Base-by-base conservation (phyloP, 2,329 filamentous ascomycete species). In the Pseudocercospora fijiensis region DNA sequence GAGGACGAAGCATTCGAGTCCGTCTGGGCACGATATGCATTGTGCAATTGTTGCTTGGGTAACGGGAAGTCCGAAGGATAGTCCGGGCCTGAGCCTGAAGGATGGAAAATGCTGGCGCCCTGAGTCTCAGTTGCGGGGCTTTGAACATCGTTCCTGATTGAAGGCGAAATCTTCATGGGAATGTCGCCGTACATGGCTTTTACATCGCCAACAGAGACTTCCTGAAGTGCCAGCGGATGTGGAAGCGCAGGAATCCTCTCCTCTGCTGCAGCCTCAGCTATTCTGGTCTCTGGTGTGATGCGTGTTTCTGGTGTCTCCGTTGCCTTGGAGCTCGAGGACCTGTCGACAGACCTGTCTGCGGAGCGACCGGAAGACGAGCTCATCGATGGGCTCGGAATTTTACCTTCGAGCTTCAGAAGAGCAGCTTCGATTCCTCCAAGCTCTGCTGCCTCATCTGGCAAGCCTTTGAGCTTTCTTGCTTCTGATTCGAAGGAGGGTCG, bases 401-500 rank as follows among this genome's bases (percentile, higher is more conserved):
- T 94, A 9, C 95, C 95, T 79, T 99, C 95, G 0, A 99, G 83
- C 73, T 98, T 99, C 70, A 93, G 79, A 57, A 99, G 77, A 0
- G 95, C 91, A n/a, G 93, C 92, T 74, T 98, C 95, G 26, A 98
- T 88, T 11, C 94, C 94, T 73, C 96, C 80, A 22, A 89, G 88
- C 65, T 96, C 91, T 73, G 55, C 51, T 20, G 64, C 62, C 33
- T 62, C 24, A 41, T 97, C 93, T 0, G 94, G 92, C 26, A 98
- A 91, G 61, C 90, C 88, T 1, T 93, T 91, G 60, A 99, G 85
- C 70, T 91, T 91, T 64, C 93, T 88, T 0, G 96, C 91, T 71
- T 96, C 92, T 2, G 85, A 89, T 76, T 98, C 92, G 70, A 98
- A 97, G 0, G 93, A 97, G 1, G 84, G 83, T 51, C 85, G 78